Evolutionary conservation across 306 rosid genomes (phyloP).

Genomic region (Trifolium repens): DNA sequence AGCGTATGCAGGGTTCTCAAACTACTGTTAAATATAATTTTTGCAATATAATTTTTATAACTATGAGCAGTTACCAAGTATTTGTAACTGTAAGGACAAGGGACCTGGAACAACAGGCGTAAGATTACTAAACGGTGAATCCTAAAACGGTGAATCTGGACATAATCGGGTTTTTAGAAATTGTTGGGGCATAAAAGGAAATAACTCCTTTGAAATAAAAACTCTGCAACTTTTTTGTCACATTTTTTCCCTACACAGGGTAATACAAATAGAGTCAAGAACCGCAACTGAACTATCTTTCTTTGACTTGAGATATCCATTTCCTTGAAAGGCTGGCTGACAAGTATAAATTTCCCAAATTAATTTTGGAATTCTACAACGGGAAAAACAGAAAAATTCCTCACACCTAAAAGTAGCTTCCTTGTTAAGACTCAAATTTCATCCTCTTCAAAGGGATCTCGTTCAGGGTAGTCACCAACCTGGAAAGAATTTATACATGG

Average conservation of each 20-base stretch:
- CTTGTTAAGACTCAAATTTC: constrained; percentile 61
- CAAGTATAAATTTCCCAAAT: not conserved
- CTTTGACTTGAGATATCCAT: not conserved
- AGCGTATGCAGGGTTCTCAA: no score
- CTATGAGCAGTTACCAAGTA: no score
- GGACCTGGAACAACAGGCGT: no score
- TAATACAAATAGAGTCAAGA: not conserved
- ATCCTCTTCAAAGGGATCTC: constrained; percentile 85
- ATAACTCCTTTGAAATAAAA: not conserved
- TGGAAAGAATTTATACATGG: constrained; percentile 43
- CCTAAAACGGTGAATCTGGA: no score
- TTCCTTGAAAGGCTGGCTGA: constrained; percentile 11
- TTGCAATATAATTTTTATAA: no score
- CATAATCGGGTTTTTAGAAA: no score
- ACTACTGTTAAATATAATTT: no score
- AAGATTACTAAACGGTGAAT: no score
- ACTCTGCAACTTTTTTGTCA: not conserved
- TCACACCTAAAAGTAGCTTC: constrained; percentile 1
- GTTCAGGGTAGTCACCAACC: constrained; percentile 95
- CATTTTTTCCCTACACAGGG: not conserved
- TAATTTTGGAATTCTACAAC: not conserved
- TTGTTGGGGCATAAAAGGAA: no score
- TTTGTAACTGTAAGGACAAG: no score
- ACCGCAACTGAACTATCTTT: not conserved
- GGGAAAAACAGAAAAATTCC: not conserved